Conservation (phyloP, 2,329 filamentous ascomycete genomes). For the Colletotrichum tanaceti region DNA sequence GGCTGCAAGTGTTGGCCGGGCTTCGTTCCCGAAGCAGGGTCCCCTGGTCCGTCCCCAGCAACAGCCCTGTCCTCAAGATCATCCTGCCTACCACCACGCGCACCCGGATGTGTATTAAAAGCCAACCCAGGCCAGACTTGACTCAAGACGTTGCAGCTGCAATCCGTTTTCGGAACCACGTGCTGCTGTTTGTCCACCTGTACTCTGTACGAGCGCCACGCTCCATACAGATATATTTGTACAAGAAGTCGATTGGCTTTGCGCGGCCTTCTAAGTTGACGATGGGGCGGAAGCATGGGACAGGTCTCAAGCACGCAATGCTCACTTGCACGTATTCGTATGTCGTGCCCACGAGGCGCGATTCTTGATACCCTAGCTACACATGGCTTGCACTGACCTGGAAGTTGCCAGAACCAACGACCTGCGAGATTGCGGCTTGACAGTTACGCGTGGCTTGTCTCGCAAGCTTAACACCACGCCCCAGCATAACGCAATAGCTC, state of each 20-base stretch:
- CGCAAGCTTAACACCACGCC: neutral
- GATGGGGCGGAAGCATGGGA: too few relatives aligned
- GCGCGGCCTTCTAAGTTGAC: neutral
- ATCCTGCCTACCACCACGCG: constrained; percentile 27
- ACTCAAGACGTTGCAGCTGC: constrained; percentile 29
- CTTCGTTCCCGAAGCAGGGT: constrained; percentile 16
- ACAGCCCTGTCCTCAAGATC: constrained; percentile 32
- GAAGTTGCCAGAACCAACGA: neutral
- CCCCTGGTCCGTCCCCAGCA: constrained; percentile 19
- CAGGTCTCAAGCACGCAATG: too few relatives aligned
- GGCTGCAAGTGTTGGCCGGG: constrained; percentile 13
- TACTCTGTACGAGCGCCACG: neutral
- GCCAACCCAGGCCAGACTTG: constrained; percentile 33
- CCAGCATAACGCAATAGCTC: neutral
- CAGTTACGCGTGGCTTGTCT: too few relatives aligned
- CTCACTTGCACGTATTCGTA: neutral
- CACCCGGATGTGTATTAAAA: constrained; percentile 9
- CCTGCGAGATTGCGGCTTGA: neutral
- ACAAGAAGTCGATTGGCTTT: neutral
- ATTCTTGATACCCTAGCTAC: neutral
- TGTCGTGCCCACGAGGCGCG: neutral
- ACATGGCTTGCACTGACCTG: neutral
- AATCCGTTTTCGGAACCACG: constrained; percentile 20
- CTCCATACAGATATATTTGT: neutral
- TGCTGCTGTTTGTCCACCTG: constrained; percentile 3